phyloP scores from a whole-genome alignment of 768 basidiomycete species.

The Leccinellum albellum region DNA sequence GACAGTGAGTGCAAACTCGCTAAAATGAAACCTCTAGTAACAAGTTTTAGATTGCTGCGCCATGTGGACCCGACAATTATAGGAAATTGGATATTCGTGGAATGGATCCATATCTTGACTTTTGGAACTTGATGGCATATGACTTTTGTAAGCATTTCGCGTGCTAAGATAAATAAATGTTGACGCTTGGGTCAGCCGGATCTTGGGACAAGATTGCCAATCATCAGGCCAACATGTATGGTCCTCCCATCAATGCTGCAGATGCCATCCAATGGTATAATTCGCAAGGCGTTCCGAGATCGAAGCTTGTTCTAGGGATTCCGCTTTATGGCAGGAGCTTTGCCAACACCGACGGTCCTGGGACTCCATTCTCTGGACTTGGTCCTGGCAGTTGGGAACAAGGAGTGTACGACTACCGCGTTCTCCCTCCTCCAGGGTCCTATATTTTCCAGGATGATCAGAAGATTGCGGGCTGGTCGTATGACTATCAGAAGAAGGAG shows the following conservation, averaged over 20 bases:
- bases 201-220: conserved; percentile 70
- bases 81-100: conserved; percentile 70
- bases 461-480: conserved; percentile 77
- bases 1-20: conserved; percentile 50
- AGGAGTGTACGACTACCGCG: conserved; percentile 91
- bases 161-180: conserved; percentile 1
- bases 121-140: conserved; percentile 98
- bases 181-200: conserved; percentile 47
- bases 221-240: conserved; percentile 86
- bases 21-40: not conserved
- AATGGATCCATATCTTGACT: conserved; percentile 87
- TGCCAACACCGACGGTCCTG: conserved; percentile 79
- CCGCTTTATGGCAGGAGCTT: conserved; percentile 95
- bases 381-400: conserved; percentile 90
- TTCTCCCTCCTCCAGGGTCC: conserved; percentile 74
- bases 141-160: conserved; percentile 59
- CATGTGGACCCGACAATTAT: conserved; percentile 87
- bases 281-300: conserved; percentile 62
- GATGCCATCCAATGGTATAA: conserved; percentile 70
- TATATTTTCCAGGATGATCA: conserved; percentile 62
- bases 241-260: conserved; percentile 58
- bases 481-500: conserved; percentile 69
- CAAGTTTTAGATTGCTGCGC: conserved; percentile 72
- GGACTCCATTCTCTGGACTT: conserved; percentile 71
- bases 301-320: conserved; percentile 86